These are phyloP conservation scores for Melanomma pulvis-pyrius DNA, from an alignment of 495 filamentous ascomycete species.

Conservation along the genomic window DNA sequence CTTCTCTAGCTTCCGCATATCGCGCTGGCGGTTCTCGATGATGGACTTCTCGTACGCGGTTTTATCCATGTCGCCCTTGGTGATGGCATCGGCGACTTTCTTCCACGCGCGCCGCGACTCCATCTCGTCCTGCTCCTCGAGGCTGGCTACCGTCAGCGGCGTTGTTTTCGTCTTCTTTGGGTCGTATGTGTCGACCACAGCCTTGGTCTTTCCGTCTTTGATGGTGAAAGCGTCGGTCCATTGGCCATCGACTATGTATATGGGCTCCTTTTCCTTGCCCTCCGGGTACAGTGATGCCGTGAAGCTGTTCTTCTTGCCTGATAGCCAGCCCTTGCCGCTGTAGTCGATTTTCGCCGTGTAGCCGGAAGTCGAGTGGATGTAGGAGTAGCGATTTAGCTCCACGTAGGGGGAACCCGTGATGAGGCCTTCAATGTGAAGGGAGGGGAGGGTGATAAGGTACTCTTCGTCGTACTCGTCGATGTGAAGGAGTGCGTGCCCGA, in stretches of 20 bases:
- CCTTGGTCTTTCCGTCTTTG: slow-evolving; percentile 70
- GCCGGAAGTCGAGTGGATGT: slow-evolving; percentile 82
- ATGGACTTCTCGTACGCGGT: slow-evolving; percentile 78
- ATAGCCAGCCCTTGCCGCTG: slow-evolving; percentile 88
- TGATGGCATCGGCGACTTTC: slow-evolving; percentile 78
- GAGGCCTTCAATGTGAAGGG: slow-evolving; percentile 90
- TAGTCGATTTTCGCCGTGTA: slow-evolving; percentile 94
- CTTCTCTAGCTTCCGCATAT: slow-evolving; percentile 79
- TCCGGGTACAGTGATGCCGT: slow-evolving; percentile 75
- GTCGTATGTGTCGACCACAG: slow-evolving; percentile 70
- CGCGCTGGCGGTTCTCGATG: slow-evolving; percentile 89
- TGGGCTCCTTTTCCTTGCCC: slow-evolving; percentile 73
- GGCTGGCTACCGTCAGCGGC: slow-evolving; percentile 69
- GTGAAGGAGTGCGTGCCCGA: slow-evolving; percentile 87
- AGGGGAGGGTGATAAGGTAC: slow-evolving; percentile 90
- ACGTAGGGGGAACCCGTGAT: slow-evolving; percentile 90
- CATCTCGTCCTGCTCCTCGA: slow-evolving; percentile 81
- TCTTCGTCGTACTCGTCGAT: slow-evolving; percentile 71
- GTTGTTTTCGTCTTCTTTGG: slow-evolving; percentile 63
- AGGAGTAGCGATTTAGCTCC: slow-evolving; percentile 79
- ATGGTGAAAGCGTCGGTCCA: slow-evolving; percentile 88
- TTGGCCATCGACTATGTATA: slow-evolving; percentile 87
- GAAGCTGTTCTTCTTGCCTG: slow-evolving; percentile 94
- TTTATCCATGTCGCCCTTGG: slow-evolving; percentile 78
- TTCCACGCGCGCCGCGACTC: slow-evolving; percentile 89